Percentiles rank a stretch among this genome's conserved stretches.
Conservation (phyloP, 345 rosid species). For the Eucalyptus caleyi region DNA sequence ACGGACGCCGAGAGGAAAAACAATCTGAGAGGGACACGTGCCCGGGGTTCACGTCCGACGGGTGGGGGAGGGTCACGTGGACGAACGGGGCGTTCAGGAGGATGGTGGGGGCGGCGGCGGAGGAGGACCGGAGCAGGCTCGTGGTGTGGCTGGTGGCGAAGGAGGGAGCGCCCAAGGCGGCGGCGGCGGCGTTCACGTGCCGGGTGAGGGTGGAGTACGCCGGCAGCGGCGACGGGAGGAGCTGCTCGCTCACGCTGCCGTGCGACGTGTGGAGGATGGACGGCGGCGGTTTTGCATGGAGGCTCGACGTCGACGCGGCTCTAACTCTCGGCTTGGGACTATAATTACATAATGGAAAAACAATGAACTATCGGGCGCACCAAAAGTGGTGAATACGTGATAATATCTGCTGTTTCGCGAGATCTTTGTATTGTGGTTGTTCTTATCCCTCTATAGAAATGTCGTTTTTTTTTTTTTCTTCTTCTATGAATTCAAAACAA, state of each 20-base stretch:
- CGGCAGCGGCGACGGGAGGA: neutral
- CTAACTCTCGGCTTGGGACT: conserved; percentile 21
- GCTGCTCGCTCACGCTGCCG: conserved; percentile 13
- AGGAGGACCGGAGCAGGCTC: neutral
- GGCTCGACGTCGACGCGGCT: conserved; percentile 42
- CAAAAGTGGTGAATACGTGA: neutral
- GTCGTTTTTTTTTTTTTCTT: neutral
- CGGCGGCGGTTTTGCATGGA: conserved; percentile 48
- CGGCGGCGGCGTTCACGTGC: conserved; percentile 16
- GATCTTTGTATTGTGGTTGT: neutral
- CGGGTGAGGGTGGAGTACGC: conserved; percentile 22
- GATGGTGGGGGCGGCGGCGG: conserved; percentile 1
- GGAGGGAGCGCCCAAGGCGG: neutral
- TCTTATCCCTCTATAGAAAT: neutral
- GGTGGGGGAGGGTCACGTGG: conserved; percentile 19
- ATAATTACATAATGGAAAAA: neutral
- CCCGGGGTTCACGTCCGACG: conserved; percentile 41
- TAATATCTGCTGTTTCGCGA: neutral
- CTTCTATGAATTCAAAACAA: neutral
- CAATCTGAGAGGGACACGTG: conserved; percentile 23
- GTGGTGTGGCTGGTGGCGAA: neutral
- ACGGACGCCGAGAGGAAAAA: conserved; percentile 18
- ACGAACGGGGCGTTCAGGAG: conserved; percentile 32
- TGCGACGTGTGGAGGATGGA: conserved; percentile 57
- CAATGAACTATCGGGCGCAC: neutral